Percentiles rank a stretch among this genome's conserved stretches.
These are phyloP conservation scores for Xerocomus amazonicus DNA, from an alignment of 1,284 basidiomycete species.

Conservation along the genomic window DNA sequence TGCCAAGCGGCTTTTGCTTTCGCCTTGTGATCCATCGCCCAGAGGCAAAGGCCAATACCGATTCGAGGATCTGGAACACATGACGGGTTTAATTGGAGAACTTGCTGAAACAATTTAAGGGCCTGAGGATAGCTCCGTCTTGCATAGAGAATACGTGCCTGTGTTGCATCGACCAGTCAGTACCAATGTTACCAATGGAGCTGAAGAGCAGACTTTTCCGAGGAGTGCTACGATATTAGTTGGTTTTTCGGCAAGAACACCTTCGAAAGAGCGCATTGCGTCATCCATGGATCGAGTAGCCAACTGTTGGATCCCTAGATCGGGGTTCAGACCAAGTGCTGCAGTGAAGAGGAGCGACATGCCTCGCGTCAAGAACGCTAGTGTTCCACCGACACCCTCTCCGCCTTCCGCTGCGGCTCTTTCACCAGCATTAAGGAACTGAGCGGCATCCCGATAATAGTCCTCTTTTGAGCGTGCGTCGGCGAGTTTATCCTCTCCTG, in stretches of 20 bases:
- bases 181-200: background rate
- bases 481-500: conserved; percentile 68
- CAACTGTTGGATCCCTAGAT: conserved; percentile 74
- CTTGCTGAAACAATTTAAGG: conserved; percentile 79
- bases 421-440: conserved; percentile 65
- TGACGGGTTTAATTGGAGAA: conserved; percentile 71
- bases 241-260: conserved; percentile 74
- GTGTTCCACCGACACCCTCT: conserved; percentile 45
- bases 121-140: conserved; percentile 75
- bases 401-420: conserved; percentile 49
- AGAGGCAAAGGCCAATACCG: conserved; percentile 89
- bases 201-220: conserved; percentile 54
- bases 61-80: conserved; percentile 88
- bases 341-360: conserved; percentile 3
- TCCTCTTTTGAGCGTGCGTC: conserved; percentile 65
- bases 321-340: conserved; percentile 5
- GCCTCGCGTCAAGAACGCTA: conserved; percentile 72
- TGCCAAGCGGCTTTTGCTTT: conserved; percentile 87
- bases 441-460: conserved; percentile 66
- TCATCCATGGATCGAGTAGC: conserved; percentile 76
- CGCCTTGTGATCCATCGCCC: conserved; percentile 77
- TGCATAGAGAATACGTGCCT: conserved; percentile 83
- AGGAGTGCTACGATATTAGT: conserved; percentile 80
- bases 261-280: conserved; percentile 76
- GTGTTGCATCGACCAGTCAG: conserved; percentile 1